Evolutionary conservation across 78 protist species (phyloP), one percentile per base, ranked within the genome.

Genomic region (Protostelium mycophagum): DNA sequence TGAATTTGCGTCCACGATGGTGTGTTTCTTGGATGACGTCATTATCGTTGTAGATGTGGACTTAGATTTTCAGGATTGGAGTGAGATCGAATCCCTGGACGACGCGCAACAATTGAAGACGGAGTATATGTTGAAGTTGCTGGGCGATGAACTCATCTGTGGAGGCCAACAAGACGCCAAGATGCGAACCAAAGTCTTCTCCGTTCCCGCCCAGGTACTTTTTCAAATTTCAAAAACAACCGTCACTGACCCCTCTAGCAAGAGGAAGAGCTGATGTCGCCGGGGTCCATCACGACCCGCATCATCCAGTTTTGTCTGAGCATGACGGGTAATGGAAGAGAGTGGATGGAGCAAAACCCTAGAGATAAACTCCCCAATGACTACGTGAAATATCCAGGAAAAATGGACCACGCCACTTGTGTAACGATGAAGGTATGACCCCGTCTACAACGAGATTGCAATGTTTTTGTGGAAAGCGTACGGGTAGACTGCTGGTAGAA

Each of bases 391-490:
- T 93, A 93, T 38, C 92, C 92, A 63, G 96, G 96, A 63, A 93
- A 93, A 83, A 93, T 93, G 96, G 96, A 93, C 86, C 96, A 93
- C 84, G 51, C 90, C 5, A 93, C 96, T 9, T 90, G 93, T 89
- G 88, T 93, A 5, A 51, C 73, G 73, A 51, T 51, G 73, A 51
- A 51, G 73, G 73, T 51, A 16, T 25, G 73, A 16, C 73, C 16
- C 73, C 73, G 16, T 51, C 73, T 51, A 51, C 73, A 51, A 51
- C 5, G 73, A 51, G 5, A 5, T 25, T 16, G 73, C 16, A 16
- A 51, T 16, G 16, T 51, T n/a, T n/a, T n/a, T n/a, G n/a, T n/a
- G n/a, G n/a, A n/a, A n/a, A n/a, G n/a, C n/a, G n/a, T n/a, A n/a
- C n/a, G n/a, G n/a, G n/a, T n/a, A n/a, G n/a, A n/a, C n/a, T n/a